Evolutionary conservation across 768 basidiomycete species (phyloP), one percentile per base, ranked within the genome.

Genomic region (Mycena alexandri): DNA sequence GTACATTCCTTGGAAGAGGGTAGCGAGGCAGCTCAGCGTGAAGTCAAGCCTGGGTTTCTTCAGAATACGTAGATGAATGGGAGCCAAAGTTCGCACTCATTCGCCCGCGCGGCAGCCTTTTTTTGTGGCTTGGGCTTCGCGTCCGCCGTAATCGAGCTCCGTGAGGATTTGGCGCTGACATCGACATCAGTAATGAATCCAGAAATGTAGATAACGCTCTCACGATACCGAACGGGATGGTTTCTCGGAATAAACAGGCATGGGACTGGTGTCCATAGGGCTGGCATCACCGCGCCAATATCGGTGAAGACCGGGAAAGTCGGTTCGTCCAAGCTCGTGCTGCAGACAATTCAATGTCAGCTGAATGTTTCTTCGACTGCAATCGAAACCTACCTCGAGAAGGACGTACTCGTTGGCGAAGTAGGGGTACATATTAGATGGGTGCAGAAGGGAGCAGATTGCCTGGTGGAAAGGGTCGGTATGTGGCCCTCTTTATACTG

Each of bases 1-100:
- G 29, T 68, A 68, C 67, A 68, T 63, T 10, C 67, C 61, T 12
- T 63, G 56, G 61, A 68, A 68, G 44, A 68, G 61, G 11, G n/a
- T 6, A 6, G 55, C 61, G 5, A 68, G 67, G 21, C 34, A 51
- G 56, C 19, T 60, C 22, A 68, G 51, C 2, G 57, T 47, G 42
- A 3, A 51, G 13, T 68, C 67, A 2, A 29, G 14, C 29, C 61
- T 62, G 48, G 19, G 29, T 2, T 34, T 51, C 19, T 17, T 36
- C 25, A 53, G 24, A 10, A 65, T 17, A 36, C n/a, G 33, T 14
- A 22, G 5, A 17, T 19, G 25, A 22, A 21, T 9, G 19, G 6
- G n/a, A 58, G 3, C n/a, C n/a, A 25, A n/a, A 50, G 25, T 16
- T 22, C 61, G 41, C 46, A 63, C 61, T 63, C 50, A 36, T 46